Evolutionary conservation across 2,329 filamentous ascomycete species (phyloP), one percentile per base, ranked within the genome.

Genomic region (Metarhizium sp.): DNA sequence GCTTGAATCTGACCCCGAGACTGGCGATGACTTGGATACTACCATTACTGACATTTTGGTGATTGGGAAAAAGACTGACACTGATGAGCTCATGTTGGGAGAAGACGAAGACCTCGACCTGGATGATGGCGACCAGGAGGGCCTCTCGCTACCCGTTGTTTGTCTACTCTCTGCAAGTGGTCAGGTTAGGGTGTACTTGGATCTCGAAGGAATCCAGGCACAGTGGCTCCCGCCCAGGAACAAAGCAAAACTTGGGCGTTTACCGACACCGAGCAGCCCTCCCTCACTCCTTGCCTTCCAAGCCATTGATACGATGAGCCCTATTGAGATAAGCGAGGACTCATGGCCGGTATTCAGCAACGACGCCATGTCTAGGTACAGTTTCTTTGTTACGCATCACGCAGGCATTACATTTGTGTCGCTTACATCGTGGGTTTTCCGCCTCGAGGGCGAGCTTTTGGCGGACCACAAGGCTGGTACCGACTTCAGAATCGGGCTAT

Each of bases 261-360:
- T 75, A 11, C 59, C 70, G 18, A 69, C 70, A 2, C 66, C 70
- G 13, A 60, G 66, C 2, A 70, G 74, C 0, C 64, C 73, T 2
- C 78, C 79, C 2, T 73, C 76, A 0, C 71, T 86, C 10, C 70
- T 85, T 30, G 80, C 80, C 0, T 85, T 85, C 64, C 81, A 86
- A 61, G 80, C 80, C 34, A 74, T 86, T 53, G 83, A 86, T 59
- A 82, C 80, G 3, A 75, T 83, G 64, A 76, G 71, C 53, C 71
- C 75, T 0, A 68, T 74, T 6, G 83, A 86, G 64, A 73, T 81
- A 48, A 77, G 69, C 56, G 74, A 79, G 43, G 78, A 78, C 47
- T 75, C 75, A 60, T 86, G 83, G 83, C 83, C 83, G 6, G 75
- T 83, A 43, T 85, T 86, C 61, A 85, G 80, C 60, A 64, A 73